A percentile compares a stretch with the other conserved stretches of the same genome.
Conservation (phyloP, 371 early-diverging fungal species). For the Apophysomyces elegans region DNA sequence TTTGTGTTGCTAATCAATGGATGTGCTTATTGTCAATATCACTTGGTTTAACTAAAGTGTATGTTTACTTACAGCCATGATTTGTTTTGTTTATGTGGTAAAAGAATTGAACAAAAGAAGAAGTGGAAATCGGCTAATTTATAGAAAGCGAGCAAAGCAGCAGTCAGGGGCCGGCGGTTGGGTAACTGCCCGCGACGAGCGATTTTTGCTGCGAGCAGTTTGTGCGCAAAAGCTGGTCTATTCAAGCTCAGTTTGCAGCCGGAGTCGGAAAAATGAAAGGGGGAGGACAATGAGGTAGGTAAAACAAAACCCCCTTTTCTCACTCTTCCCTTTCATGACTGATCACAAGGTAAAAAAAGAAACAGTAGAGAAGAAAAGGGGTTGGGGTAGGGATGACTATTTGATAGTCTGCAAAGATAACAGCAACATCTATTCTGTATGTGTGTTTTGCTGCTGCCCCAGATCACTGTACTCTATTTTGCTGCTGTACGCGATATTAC, state of each 20-base stretch:
- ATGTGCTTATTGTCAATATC: background rate
- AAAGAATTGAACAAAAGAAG: conserved; percentile 1
- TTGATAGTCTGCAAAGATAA: no score
- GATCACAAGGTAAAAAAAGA: background rate
- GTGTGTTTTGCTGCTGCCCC: no score
- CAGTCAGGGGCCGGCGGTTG: no score
- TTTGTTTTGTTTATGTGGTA: background rate
- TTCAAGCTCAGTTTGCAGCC: no score
- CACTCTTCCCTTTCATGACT: background rate
- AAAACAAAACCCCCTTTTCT: background rate
- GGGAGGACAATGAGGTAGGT: background rate
- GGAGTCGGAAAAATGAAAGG: no score
- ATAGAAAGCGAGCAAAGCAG: no score
- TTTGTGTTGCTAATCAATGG: conserved; percentile 54
- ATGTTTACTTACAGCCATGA: conserved; percentile 19
- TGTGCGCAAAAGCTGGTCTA: background rate
- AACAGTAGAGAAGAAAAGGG: background rate
- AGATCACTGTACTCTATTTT: conserved; percentile 63
- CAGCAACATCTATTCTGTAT: no score
- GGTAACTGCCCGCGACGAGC: background rate
- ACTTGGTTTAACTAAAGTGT: background rate
- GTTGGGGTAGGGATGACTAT: background rate
- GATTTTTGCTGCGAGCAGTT: conserved; percentile 11
- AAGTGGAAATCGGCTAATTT: background rate
- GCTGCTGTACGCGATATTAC: conserved; percentile 66